A percentile compares a stretch with the other conserved stretches of the same genome.
Evolutionary conservation across 2,329 filamentous ascomycete genomes (phyloP).

Genomic region (Fusarium protoensiforme): DNA sequence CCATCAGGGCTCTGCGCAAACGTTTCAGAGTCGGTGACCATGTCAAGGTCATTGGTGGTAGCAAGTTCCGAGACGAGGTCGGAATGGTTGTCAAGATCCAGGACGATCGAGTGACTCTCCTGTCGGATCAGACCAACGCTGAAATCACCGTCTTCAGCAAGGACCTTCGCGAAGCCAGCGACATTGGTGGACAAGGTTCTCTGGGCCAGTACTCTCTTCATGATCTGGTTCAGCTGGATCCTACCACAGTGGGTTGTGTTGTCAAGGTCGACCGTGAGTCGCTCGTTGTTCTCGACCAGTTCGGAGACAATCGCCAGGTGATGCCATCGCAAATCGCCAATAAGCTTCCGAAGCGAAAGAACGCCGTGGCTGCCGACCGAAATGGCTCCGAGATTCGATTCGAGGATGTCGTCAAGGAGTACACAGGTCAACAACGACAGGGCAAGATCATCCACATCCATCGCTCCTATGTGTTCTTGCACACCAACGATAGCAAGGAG

Average conservation of each 20-base stretch:
- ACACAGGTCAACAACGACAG: conserved; percentile 83
- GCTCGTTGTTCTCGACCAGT: conserved; percentile 89
- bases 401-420: conserved; percentile 93
- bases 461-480: conserved; percentile 89
- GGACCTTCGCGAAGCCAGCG: conserved; percentile 91
- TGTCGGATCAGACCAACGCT: conserved; percentile 91
- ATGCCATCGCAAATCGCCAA: conserved; percentile 94
- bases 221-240: conserved; percentile 93
- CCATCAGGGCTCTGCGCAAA: conserved; percentile 91
- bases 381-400: conserved; percentile 92
- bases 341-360: conserved; percentile 83
- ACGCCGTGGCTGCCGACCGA: conserved; percentile 90
- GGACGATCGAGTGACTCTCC: conserved; percentile 90
- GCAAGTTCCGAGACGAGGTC: conserved; percentile 92
- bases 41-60: conserved; percentile 97
- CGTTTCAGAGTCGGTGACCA: conserved; percentile 94
- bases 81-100: conserved; percentile 96
- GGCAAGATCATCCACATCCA: conserved; percentile 95
- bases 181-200: conserved; percentile 86
- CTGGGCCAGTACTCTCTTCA: conserved; percentile 92
- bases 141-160: conserved; percentile 99
- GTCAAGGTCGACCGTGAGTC: conserved; percentile 97
- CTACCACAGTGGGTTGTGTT: conserved; percentile 90
- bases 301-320: conserved; percentile 82
- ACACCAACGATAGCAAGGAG: conserved; percentile 84